phyloP scores from a whole-genome alignment of 805 yeast species.

The Myxozyma vanderwaltii region DNA sequence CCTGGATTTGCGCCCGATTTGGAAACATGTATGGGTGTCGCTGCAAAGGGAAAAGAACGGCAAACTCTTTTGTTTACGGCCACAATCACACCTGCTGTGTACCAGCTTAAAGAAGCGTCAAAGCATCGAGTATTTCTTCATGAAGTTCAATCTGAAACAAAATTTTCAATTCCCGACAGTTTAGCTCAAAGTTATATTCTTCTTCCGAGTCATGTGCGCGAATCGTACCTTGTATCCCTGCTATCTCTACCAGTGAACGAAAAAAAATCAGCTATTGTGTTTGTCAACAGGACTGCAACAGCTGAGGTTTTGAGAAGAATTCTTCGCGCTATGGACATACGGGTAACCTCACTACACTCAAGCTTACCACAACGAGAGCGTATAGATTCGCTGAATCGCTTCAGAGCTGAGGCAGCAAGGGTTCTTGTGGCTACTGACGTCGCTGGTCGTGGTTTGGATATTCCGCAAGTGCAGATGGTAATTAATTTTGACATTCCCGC shows the following conservation, averaged over 20 bases:
- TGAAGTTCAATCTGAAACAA: constrained; percentile 11
- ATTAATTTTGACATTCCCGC: constrained; percentile 92
- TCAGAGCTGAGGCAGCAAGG: constrained; percentile 92
- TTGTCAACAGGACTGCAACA: constrained; percentile 86
- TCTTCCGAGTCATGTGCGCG: constrained; percentile 86
- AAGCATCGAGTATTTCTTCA: constrained; percentile 52
- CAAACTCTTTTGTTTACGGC: constrained; percentile 94
- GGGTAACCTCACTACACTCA: constrained; percentile 89
- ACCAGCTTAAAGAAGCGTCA: constrained; percentile 79
- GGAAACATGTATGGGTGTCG: constrained; percentile 64
- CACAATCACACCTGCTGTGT: constrained; percentile 89
- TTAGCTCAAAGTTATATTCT: constrained; percentile 66
- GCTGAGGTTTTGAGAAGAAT: constrained; percentile 87
- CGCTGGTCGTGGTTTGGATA: constrained; percentile 96
- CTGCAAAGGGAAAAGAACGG: constrained; percentile 72
- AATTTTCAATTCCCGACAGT: constrained; percentile 75
- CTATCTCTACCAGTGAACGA: constrained; percentile 63
- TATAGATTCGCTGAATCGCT: constrained; percentile 85
- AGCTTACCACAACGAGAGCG: constrained; percentile 93
- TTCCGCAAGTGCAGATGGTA: constrained; percentile 88
- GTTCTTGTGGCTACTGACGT: constrained; percentile 95
- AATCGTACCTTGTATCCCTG: constrained; percentile 76
- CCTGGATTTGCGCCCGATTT: constrained; percentile 81
- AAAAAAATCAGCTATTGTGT: constrained; percentile 75
- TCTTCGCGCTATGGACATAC: constrained; percentile 67